Percentiles rank a stretch among this genome's conserved stretches.
Conservation (phyloP, 148 eudicot genomes). For the Suaeda aralocaspica region DNA sequence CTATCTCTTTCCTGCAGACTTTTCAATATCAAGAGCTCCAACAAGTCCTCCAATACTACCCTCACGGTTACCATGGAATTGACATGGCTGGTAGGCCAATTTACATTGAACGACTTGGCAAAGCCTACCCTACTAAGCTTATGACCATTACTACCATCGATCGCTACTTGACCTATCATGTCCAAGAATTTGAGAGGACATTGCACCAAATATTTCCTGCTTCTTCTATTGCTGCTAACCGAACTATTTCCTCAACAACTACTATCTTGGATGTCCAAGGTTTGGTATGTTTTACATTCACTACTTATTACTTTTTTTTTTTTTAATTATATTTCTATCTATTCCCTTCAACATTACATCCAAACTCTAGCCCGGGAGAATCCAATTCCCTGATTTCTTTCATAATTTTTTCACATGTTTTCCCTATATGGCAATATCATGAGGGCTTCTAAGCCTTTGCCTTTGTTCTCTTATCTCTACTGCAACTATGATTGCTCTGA, state of each 20-base stretch:
- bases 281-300: conserved; percentile 42
- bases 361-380: too few species aligned
- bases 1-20: conserved; percentile 46
- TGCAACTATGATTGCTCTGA: too few species aligned
- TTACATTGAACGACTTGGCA: conserved; percentile 77
- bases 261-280: conserved; percentile 88
- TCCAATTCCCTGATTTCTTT: too few species aligned
- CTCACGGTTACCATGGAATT: conserved; percentile 89
- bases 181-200: conserved; percentile 77
- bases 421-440: too few species aligned
- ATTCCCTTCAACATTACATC: too few species aligned
- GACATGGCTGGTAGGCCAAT: conserved; percentile 83
- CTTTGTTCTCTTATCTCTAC: too few species aligned
- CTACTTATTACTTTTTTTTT: too few species aligned
- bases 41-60: conserved; percentile 67
- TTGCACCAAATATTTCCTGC: conserved; percentile 76
- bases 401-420: too few species aligned
- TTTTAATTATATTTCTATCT: too few species aligned
- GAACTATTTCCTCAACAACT: conserved; percentile 57
- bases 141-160: conserved; percentile 64
- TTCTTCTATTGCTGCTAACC: conserved; percentile 79
- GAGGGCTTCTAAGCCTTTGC: too few species aligned
- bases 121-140: conserved; percentile 69
- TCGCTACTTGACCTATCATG: conserved; percentile 68
- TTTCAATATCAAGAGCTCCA: conserved; percentile 68